Evolutionary conservation across 208 protist genomes (phyloP), one percentile per base, ranked within the genome.

Genomic region (Kentomonas sorsogonicus): DNA sequence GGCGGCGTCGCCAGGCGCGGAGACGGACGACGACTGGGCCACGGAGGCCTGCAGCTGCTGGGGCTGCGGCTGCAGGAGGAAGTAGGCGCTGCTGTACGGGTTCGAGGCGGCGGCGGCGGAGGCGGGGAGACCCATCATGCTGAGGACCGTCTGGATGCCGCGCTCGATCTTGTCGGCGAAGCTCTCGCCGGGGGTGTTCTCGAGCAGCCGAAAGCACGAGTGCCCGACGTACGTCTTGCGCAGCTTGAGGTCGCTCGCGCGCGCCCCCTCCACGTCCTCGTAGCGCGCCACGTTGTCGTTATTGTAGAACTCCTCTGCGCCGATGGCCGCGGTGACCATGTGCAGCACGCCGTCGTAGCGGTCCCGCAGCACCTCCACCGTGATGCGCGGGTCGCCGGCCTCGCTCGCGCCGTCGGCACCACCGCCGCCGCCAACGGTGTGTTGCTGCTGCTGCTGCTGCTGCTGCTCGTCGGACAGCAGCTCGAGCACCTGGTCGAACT

Each of bases 291-390:
- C 65, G 63, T 94, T 94, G 60, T 89, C 83, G 1, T 80, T 25
- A 60, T 77, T 86, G 77, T 94, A 94, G 61, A 73, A 92, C 44
- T 66, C 67, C 61, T 77, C 75, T 1, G 87, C 87, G 0, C 87
- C 87, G 50, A 66, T 53, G 25, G 87, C 83, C 9, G 84, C 69
- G 5, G 84, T 89, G 18, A 94, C 81, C 62, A 94, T 69, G 66
- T 94, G 87, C 22, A 92, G 60, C 30, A 94, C 87, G 29, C 77
- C 79, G 57, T 91, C 84, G 63, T 94, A 94, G 44, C 84, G 79
- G 51, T 93, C 81, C 0, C 86, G 72, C 51, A 93, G 68, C n/a
- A 46, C 60, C 13, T 88, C 77, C 11, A 83, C 15, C 6, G 73
- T 78, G 45, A 62, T 69, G n/a, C n/a, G n/a, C n/a, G n/a, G n/a